Base-by-base conservation (phyloP, 2,329 filamentous ascomycete species). In the Botrytis aclada region DNA sequence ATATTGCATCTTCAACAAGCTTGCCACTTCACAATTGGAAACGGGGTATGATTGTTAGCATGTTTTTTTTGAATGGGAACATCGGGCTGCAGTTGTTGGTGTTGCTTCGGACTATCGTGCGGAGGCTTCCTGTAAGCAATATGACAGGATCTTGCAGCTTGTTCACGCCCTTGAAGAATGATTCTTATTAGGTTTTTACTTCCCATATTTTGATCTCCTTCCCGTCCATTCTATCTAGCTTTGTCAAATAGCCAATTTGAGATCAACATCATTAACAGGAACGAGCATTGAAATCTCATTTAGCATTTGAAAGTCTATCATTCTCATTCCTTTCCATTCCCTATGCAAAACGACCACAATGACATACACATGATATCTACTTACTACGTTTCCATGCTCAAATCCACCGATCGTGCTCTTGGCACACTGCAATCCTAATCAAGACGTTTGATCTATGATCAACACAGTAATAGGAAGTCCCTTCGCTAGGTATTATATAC, bases 341-440 rank as follows among this genome's bases (percentile, higher is more conserved):
- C n/a, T 63, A 63, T 63, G 16, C 61, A 63, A 63, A 63, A 63
- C 29, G 29, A 63, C 37, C 37, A 29, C n/a, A 29, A 63, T 63
- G 37, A 43, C 61, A 63, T 63, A 63, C 37, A 63, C 37, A n/a
- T 62, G 37, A 18, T 37, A 63, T 63, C 25, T 29, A 29, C 61
- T 43, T 25, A 6, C 39, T 29, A 5, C 37, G 0, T 16, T 29
- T 29, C 16, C 61, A 41, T 16, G 9, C 37, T 0, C 34, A 29
- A 56, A 56, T 29, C 51, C n/a, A 18, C n/a, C 29, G 51, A 56
- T 41, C 22, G 34, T 39, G 34, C 58, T 25, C 58, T 56, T 56
- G 51, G 51, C 51, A 56, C 51, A 56, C 51, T 29, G n/a, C 51
- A 56, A 32, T 14, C 12, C n/a, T 56, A 18, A 56, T 29, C 51